Conservation (phyloP, 306 rosid genomes). For the Fagus crenata region DNA sequence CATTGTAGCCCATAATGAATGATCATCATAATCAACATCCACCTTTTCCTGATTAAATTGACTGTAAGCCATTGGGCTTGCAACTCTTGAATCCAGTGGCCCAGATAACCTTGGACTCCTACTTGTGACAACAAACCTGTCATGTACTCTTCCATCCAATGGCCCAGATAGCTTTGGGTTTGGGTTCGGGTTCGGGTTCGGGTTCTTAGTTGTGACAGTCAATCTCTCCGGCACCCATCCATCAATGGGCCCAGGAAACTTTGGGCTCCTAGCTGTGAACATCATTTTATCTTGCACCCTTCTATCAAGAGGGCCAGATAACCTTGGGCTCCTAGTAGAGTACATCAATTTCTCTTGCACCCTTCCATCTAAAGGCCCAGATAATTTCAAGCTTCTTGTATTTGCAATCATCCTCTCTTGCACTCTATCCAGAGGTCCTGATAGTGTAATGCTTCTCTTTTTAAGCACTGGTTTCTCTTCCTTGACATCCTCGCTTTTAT, state of each 20-base stretch:
- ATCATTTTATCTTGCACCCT: slow-evolving; percentile 30
- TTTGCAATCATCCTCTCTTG: slow-evolving; percentile 44
- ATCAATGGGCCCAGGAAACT: slow-evolving; percentile 37
- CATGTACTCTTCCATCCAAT: slow-evolving; percentile 8
- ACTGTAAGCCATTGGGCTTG: slow-evolving; percentile 45
- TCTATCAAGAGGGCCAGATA: slow-evolving; percentile 49
- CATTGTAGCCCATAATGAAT: slow-evolving; percentile 67
- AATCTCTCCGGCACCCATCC: slow-evolving; percentile 22
- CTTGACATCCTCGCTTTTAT: slow-evolving; percentile 26
- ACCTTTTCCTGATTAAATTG: slow-evolving; percentile 43
- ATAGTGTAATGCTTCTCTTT: slow-evolving; percentile 52
- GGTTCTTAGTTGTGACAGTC: background rate
- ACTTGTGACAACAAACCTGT: slow-evolving; percentile 20
- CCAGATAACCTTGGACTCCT: slow-evolving; percentile 40
- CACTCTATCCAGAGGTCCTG: slow-evolving; percentile 84
- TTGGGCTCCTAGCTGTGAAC: slow-evolving; percentile 34
- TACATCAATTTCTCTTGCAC: slow-evolving; percentile 23
- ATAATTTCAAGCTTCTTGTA: slow-evolving; percentile 45
- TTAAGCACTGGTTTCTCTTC: slow-evolving; percentile 41
- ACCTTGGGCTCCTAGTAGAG: slow-evolving; percentile 46
- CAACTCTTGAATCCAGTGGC: slow-evolving; percentile 29
- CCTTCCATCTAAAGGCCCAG: slow-evolving; percentile 40
- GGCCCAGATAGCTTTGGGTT: background rate
- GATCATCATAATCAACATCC: slow-evolving; percentile 54
- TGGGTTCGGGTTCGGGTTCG: too few species aligned